These are phyloP conservation scores for Nicotiana tabacum DNA, from an alignment of 257 asterid species.

Conservation along the genomic window DNA sequence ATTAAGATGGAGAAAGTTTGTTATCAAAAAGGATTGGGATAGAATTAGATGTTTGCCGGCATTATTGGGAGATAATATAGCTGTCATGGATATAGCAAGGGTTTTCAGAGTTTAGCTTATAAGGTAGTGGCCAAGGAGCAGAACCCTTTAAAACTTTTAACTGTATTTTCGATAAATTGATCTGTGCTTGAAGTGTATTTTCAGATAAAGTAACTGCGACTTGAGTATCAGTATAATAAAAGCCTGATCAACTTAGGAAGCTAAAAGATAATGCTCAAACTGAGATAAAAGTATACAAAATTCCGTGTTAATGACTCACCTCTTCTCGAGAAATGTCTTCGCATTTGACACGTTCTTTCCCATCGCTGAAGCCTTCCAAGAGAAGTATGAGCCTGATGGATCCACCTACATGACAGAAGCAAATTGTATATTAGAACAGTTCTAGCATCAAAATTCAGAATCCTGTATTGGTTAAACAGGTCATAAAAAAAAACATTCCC, in stretches of 20 bases:
- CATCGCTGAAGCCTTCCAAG: conserved; percentile 99
- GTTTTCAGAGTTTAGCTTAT: neutral
- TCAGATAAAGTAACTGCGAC: neutral
- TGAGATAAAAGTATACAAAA: neutral
- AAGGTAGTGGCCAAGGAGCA: neutral
- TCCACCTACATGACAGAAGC: conserved; percentile 52
- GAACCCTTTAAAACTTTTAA: neutral
- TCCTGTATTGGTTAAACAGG: neutral
- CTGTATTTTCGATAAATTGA: neutral
- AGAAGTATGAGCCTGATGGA: conserved; percentile 97
- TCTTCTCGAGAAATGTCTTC: conserved; percentile 93
- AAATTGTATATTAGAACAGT: neutral
- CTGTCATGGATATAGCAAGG: neutral
- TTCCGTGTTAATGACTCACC: conserved; percentile 34
- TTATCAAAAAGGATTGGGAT: neutral
- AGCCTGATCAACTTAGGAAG: neutral
- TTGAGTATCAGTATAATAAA: neutral
- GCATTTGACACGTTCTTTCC: conserved; percentile 99
- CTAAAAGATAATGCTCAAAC: neutral
- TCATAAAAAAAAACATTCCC: neutral
- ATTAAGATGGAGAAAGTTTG: neutral
- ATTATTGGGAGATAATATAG: neutral
- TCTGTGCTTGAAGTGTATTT: neutral
- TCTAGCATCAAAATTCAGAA: neutral
- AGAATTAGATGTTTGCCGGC: neutral